Evolutionary conservation across 768 basidiomycete genomes (phyloP).

Genomic region (Pholiota conissans): DNA sequence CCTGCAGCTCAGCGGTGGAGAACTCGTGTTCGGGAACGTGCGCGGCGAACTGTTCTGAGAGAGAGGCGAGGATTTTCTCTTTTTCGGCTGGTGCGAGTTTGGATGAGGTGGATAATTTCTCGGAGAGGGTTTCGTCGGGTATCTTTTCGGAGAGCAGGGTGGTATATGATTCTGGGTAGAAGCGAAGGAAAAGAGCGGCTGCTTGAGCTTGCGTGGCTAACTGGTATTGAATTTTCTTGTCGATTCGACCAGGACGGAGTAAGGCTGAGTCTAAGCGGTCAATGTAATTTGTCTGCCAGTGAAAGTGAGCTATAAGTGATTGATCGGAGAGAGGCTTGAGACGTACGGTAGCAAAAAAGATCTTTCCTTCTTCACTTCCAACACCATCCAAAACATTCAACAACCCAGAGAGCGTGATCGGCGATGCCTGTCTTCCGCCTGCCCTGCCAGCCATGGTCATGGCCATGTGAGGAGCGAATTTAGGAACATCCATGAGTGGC

Average conservation of each 20-base stretch:
- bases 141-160: constrained; percentile 19
- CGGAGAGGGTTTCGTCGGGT: background rate
- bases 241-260: constrained; percentile 57
- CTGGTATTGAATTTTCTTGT: constrained; percentile 52
- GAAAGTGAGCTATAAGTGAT: no score
- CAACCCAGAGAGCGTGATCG: constrained; percentile 54
- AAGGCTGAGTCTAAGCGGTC: constrained; percentile 58
- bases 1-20: constrained; percentile 62
- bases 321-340: no score
- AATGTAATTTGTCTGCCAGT: constrained; percentile 55
- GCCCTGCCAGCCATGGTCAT: constrained; percentile 8
- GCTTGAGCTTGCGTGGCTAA: constrained; percentile 48
- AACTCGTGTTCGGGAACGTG: constrained; percentile 47
- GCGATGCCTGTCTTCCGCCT: constrained; percentile 21
- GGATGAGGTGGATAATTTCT: background rate
- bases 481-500: background rate
- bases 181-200: constrained; percentile 45
- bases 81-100: constrained; percentile 17
- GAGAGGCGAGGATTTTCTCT: constrained; percentile 19
- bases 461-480: constrained; percentile 9
- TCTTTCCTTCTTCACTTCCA: constrained; percentile 59
- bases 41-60: constrained; percentile 42
- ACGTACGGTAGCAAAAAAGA: constrained; percentile 65
- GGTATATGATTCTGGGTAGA: constrained; percentile 41
- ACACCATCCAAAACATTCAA: constrained; percentile 63